These are phyloP conservation scores for Staphylotrichum longicolle DNA, from an alignment of 495 filamentous ascomycete species.

Conservation along the genomic window DNA sequence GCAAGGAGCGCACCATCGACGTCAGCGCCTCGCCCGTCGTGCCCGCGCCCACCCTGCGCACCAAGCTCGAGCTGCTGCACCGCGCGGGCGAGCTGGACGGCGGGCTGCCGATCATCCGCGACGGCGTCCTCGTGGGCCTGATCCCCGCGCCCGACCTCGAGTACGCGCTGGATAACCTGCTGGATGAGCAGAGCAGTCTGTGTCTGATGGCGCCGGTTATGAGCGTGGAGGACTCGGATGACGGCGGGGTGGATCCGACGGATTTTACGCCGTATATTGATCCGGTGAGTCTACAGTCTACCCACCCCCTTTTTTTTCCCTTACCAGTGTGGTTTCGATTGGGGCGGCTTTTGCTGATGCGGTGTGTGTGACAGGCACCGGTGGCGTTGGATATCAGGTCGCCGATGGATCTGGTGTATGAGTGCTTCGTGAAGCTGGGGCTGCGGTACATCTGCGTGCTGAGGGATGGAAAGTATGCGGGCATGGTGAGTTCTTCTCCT, in stretches of 20 bases:
- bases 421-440: conserved; percentile 94
- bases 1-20: conserved; percentile 78
- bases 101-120: conserved; percentile 78
- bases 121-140: conserved; percentile 79
- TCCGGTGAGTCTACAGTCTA: conserved; percentile 53
- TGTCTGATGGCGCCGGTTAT: conserved; percentile 77
- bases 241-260: conserved; percentile 61
- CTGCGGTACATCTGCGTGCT: conserved; percentile 90
- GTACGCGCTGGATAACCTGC: conserved; percentile 82
- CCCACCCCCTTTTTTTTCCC: neutral
- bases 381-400: conserved; percentile 83
- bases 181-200: conserved; percentile 64
- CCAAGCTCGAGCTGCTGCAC: conserved; percentile 77
- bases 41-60: conserved; percentile 67
- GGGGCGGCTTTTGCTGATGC: neutral
- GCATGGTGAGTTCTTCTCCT: conserved; percentile 60
- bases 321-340: neutral
- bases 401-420: conserved; percentile 93
- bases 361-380: conserved; percentile 57
- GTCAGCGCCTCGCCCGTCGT: conserved; percentile 77
- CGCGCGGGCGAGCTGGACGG: conserved; percentile 87
- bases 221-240: conserved; percentile 56
- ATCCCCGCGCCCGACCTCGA: conserved; percentile 95
- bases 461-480: conserved; percentile 77
- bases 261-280: conserved; percentile 94